Evolutionary conservation across 2,329 filamentous ascomycete species (phyloP).

Genomic region (Calonectria henricotiae): DNA sequence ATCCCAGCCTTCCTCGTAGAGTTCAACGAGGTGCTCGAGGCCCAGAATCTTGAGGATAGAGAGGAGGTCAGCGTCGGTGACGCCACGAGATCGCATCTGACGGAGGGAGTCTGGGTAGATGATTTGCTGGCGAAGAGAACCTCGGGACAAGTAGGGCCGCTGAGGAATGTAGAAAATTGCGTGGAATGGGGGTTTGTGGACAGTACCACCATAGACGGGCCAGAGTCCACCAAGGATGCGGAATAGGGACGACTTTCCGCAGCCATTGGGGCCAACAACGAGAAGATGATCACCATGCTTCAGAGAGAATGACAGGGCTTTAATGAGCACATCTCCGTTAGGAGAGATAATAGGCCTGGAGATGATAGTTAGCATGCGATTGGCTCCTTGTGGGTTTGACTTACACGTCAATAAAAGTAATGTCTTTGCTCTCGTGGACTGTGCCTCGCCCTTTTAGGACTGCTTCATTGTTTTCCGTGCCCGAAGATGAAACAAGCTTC

Average conservation of each 20-base stretch:
- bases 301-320: constrained; percentile 89
- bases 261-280: constrained; percentile 96
- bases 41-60: constrained; percentile 84
- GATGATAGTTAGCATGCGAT: background rate
- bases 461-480: constrained; percentile 85
- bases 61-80: constrained; percentile 86
- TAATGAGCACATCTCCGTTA: constrained; percentile 93
- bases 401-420: constrained; percentile 87
- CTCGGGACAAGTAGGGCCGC: constrained; percentile 91
- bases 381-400: constrained; percentile 49
- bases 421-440: constrained; percentile 86
- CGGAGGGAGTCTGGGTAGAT: constrained; percentile 94
- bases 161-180: constrained; percentile 99
- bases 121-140: constrained; percentile 95
- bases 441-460: constrained; percentile 87
- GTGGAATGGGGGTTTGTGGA: constrained; percentile 91
- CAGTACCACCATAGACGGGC: constrained; percentile 96
- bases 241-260: constrained; percentile 96
- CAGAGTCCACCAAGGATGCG: constrained; percentile 95
- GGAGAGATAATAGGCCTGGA: constrained; percentile 90
- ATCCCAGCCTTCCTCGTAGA: constrained; percentile 87
- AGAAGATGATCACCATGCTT: constrained; percentile 90
- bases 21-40: constrained; percentile 85
- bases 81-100: constrained; percentile 87
- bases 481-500: constrained; percentile 92